These are phyloP conservation scores for Rickenella mellea DNA, from an alignment of 768 basidiomycete species.

Conservation along the genomic window DNA sequence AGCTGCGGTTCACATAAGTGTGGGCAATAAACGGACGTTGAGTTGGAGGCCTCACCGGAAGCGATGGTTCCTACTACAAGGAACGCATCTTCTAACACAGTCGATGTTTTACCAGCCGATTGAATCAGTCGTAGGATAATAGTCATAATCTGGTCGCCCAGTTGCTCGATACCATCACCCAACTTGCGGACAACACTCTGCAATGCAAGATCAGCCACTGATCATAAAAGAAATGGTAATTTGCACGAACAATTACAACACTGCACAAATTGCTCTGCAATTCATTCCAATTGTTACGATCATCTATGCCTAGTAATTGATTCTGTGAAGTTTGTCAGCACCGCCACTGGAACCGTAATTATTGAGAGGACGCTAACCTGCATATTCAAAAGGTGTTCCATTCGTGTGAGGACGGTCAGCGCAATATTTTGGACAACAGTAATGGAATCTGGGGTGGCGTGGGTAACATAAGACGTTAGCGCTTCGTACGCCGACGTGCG, in stretches of 20 bases:
- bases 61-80: slow-evolving; percentile 85
- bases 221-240: neutral
- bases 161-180: slow-evolving; percentile 69
- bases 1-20: slow-evolving; percentile 27
- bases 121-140: slow-evolving; percentile 77
- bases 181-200: slow-evolving; percentile 84
- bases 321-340: slow-evolving; percentile 35
- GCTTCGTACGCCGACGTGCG: slow-evolving; percentile 95
- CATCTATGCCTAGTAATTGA: slow-evolving; percentile 91
- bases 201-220: slow-evolving; percentile 3
- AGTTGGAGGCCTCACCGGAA: slow-evolving; percentile 44
- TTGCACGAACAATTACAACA: slow-evolving; percentile 65
- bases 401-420: slow-evolving; percentile 75
- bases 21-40: slow-evolving; percentile 6
- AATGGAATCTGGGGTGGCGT: slow-evolving; percentile 73
- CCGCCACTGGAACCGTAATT: neutral
- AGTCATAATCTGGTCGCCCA: slow-evolving; percentile 94
- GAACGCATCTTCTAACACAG: slow-evolving; percentile 94
- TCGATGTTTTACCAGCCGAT: slow-evolving; percentile 85
- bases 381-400: slow-evolving; percentile 80
- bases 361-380: slow-evolving; percentile 40
- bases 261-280: slow-evolving; percentile 92
- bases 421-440: slow-evolving; percentile 74
- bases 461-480: slow-evolving; percentile 76
- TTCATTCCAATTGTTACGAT: slow-evolving; percentile 98